Evolutionary conservation across 2,329 filamentous ascomycete species (phyloP).

Genomic region (Rhinocladiella similis): DNA sequence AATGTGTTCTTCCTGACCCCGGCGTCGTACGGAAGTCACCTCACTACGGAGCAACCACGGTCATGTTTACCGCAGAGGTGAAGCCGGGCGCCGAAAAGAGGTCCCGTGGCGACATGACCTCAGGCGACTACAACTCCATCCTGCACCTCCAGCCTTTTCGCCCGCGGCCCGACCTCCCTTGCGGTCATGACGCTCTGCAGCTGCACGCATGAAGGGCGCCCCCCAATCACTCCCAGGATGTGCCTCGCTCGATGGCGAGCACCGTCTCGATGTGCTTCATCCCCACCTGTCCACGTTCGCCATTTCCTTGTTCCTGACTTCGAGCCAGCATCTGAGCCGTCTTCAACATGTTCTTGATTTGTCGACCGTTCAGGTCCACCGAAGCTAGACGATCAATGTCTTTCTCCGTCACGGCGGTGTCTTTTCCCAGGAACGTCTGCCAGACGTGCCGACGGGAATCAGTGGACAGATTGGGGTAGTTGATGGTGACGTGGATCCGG

Average conservation of each 20-base stretch:
- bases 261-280: slow-evolving; percentile 36
- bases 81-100: no score
- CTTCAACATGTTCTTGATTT: slow-evolving; percentile 50
- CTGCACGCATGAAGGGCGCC: no score
- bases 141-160: no score
- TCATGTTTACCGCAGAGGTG: no score
- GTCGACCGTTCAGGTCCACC: slow-evolving; percentile 33
- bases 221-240: slow-evolving; percentile 18
- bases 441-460: slow-evolving; percentile 11
- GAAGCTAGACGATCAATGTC: slow-evolving; percentile 19
- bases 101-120: no score
- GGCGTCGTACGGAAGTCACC: no score
- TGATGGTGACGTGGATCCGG: slow-evolving; percentile 46
- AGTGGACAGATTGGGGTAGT: slow-evolving; percentile 35
- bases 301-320: slow-evolving; percentile 16
- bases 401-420: slow-evolving; percentile 5
- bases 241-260: slow-evolving; percentile 33
- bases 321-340: slow-evolving; percentile 43
- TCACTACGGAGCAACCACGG: no score
- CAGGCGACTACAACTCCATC: no score
- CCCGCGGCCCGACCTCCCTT: no score
- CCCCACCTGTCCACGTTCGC: slow-evolving; percentile 23
- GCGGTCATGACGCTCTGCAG: no score
- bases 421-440: slow-evolving; percentile 13
- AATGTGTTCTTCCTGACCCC: no score